phyloP scores from a whole-genome alignment of 2,329 filamentous ascomycete species.

The Dactylellina drechsleri region DNA sequence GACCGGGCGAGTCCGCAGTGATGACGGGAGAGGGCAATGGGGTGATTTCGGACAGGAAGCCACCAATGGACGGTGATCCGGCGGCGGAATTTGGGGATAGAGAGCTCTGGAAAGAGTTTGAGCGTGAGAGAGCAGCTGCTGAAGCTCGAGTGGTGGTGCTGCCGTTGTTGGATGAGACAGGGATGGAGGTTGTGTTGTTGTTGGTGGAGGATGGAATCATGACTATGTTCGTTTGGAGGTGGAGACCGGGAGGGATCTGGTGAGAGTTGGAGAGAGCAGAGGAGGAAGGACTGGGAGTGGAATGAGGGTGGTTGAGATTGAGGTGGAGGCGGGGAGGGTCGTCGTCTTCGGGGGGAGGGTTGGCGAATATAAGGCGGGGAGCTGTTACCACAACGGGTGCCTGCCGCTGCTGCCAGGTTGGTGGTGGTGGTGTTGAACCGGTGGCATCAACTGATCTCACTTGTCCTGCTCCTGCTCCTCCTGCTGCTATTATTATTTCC shows the following conservation, averaged over 20 bases:
- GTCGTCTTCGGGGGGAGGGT: constrained; percentile 49
- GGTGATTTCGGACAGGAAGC: constrained; percentile 67
- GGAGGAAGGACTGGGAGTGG: constrained; percentile 37
- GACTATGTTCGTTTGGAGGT: constrained; percentile 56
- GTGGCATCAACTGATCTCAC: background rate
- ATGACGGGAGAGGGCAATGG: constrained; percentile 80
- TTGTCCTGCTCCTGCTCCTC: background rate
- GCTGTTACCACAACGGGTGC: constrained; percentile 4
- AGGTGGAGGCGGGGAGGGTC: constrained; percentile 29
- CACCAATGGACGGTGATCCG: constrained; percentile 57
- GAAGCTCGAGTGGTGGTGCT: constrained; percentile 41
- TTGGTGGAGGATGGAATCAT: constrained; percentile 54
- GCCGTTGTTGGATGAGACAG: constrained; percentile 27
- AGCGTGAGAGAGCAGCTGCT: constrained; percentile 56
- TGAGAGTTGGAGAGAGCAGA: constrained; percentile 21
- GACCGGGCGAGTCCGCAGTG: constrained; percentile 72
- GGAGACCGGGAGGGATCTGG: constrained; percentile 42
- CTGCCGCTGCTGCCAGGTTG: constrained; percentile 31
- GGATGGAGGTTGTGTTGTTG: constrained; percentile 54
- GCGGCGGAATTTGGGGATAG: constrained; percentile 56
- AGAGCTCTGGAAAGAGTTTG: constrained; percentile 57
- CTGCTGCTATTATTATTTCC: too few species aligned
- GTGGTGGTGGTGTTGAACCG: background rate
- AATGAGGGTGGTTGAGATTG: constrained; percentile 37
- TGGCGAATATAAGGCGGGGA: constrained; percentile 55